Evolutionary conservation across 441 rosid species (phyloP).

Genomic region (Pelargonium fulgidum): DNA sequence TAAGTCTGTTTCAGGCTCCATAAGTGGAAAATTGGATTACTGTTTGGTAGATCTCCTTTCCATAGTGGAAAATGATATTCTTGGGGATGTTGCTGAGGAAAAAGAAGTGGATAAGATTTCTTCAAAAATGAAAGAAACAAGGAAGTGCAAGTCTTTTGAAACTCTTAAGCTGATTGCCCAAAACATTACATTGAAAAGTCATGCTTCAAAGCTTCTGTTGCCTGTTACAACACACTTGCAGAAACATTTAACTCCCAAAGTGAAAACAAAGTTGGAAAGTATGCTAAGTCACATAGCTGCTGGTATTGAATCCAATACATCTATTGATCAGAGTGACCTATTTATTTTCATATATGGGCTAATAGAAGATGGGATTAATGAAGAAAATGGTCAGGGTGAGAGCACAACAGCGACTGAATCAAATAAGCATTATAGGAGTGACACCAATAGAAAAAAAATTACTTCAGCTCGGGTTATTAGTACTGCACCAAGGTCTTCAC

Average conservation of each 20-base stretch:
- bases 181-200: conserved; percentile 60
- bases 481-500: conserved; percentile 44
- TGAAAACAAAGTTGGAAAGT: conserved; percentile 58
- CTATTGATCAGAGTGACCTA: conserved; percentile 72
- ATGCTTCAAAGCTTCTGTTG: conserved; percentile 61
- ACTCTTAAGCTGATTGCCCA: conserved; percentile 70
- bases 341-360: conserved; percentile 59
- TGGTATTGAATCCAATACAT: conserved; percentile 84
- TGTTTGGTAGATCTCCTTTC: conserved; percentile 75
- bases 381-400: conserved; percentile 37
- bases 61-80: conserved; percentile 69
- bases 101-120: conserved; percentile 82
- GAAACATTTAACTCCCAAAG: conserved; percentile 61
- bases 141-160: conserved; percentile 62
- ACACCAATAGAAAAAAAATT: conserved; percentile 26
- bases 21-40: conserved; percentile 62
- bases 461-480: conserved; percentile 30
- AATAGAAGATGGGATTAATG: conserved; percentile 53
- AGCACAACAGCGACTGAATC: conserved; percentile 25
- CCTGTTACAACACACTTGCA: conserved; percentile 55
- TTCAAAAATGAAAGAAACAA: conserved; percentile 90
- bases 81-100: conserved; percentile 90
- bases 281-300: conserved; percentile 67
- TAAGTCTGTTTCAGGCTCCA: conserved; percentile 39
- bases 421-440: conserved; percentile 25